A percentile compares a stretch with the other conserved stretches of the same genome.
Conservation (phyloP, 345 rosid species). For the Salix koriyanagi region DNA sequence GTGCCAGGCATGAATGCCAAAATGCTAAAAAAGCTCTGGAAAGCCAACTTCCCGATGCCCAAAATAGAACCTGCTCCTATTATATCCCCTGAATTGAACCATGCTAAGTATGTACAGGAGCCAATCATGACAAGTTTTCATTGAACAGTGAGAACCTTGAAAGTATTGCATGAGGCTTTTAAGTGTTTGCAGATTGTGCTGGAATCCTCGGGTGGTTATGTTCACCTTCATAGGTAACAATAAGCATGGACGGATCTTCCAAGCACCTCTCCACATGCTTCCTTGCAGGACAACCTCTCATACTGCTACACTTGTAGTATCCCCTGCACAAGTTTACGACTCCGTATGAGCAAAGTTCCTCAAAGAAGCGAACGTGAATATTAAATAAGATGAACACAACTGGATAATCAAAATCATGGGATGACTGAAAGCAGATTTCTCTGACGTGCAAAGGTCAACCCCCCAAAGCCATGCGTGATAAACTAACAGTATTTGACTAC, state of each 20-base stretch:
- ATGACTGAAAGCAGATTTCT: not conserved
- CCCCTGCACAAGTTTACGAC: conserved; percentile 51
- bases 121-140: conserved; percentile 18
- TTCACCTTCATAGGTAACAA: conserved; percentile 93
- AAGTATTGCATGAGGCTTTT: conserved; percentile 9
- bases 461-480: not conserved
- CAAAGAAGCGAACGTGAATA: not conserved
- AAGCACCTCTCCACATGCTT: conserved; percentile 95
- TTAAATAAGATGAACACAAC: not conserved
- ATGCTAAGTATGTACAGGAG: conserved; percentile 57
- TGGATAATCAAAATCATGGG: not conserved
- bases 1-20: conserved; percentile 14
- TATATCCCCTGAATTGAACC: conserved; percentile 35
- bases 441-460: not conserved
- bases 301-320: conserved; percentile 96
- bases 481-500: not conserved
- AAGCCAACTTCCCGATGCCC: conserved; percentile 24
- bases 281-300: conserved; percentile 99
- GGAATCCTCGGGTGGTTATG: conserved; percentile 75
- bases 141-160: conserved; percentile 20
- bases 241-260: conserved; percentile 89
- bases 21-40: conserved; percentile 11
- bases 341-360: not conserved
- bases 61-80: conserved; percentile 21
- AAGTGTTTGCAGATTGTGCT: conserved; percentile 62